These are phyloP conservation scores for Brettanomyces bruxellensis DNA, from an alignment of 805 yeast genomes.

Conservation along the genomic window DNA sequence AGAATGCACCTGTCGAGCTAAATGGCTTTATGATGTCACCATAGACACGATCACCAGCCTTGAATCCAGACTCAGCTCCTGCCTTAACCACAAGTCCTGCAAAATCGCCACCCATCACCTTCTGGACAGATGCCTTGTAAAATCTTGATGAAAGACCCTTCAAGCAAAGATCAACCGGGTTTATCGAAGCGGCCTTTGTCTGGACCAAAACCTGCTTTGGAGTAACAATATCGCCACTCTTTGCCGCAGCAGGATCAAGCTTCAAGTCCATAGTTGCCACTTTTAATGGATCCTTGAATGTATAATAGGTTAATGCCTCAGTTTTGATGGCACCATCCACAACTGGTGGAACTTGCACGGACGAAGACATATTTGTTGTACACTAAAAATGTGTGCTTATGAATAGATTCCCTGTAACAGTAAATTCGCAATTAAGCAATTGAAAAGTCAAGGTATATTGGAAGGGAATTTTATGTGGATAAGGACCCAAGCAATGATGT, in stretches of 20 bases:
- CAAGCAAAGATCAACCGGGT: slow-evolving; percentile 15
- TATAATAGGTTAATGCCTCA: slow-evolving; percentile 10
- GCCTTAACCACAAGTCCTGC: slow-evolving; percentile 15
- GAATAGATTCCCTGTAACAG: too few relatives aligned
- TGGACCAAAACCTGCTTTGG: slow-evolving; percentile 12
- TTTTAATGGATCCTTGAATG: slow-evolving; percentile 5
- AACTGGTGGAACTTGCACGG: slow-evolving; percentile 1
- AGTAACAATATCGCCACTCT: slow-evolving; percentile 1
- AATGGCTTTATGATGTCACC: slow-evolving; percentile 9
- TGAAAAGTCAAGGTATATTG: too few relatives aligned
- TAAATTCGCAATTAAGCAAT: too few relatives aligned
- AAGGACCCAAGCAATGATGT: too few relatives aligned
- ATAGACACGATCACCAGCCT: slow-evolving; percentile 15
- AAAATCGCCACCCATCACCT: slow-evolving; percentile 17
- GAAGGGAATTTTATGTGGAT: too few relatives aligned
- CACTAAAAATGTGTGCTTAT: too few relatives aligned
- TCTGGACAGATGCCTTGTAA: slow-evolving; percentile 6
- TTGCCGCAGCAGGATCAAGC: neutral
- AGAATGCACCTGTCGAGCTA: slow-evolving; percentile 29
- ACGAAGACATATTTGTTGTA: too few relatives aligned
- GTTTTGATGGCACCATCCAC: slow-evolving; percentile 5
- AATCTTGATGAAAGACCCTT: slow-evolving; percentile 3
- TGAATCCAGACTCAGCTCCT: slow-evolving; percentile 10
- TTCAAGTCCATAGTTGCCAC: slow-evolving; percentile 4
- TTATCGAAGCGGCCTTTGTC: slow-evolving; percentile 11